Evolutionary conservation across 352 stramenopile species (phyloP), one percentile per base, ranked within the genome.

Genomic region (Globisporangium yorkense): DNA sequence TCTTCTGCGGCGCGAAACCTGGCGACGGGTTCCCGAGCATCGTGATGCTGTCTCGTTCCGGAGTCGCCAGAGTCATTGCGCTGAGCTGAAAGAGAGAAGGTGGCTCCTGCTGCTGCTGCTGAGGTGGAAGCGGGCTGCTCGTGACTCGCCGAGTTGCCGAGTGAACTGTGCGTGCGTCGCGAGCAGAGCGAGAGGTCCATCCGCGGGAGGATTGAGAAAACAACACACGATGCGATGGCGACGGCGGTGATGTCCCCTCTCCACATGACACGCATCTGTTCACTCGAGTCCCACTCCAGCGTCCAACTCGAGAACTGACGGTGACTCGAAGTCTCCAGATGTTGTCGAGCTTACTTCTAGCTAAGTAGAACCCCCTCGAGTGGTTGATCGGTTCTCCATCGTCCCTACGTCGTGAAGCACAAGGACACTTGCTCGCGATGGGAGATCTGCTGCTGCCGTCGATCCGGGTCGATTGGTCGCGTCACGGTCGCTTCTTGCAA

Each of bases 11-110:
- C 53, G 51, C 55, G 35, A 6, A 16, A 15, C 12, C 35, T 4
- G 20, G 27, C 6, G 48, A 33, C 8, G 18, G 18, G 13, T 21
- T 51, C 6, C 59, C 59, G 0, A 65, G 52, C 37, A 65, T 60
- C 52, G 59, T 65, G 45, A 65, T 59, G 39, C 53, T 63, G 57
- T 63, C 57, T 24, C 57, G 50, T 5, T 63, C 57, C 20, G 57
- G 57, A 16, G 50, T 56, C 40, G 44, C 57, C 20, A 50, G 57
- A 16, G 50, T 56, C 40, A 51, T 63, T 20, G 41, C 44, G 44
- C 7, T 31, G 44, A 5, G n/a, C 24, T 27, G 24, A 27, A 27
- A 27, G 24, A 27, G 24, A 27, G 24, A 27, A n/a, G 21, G 41
- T 46, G 13, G 12, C 21, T 15, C 31, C 31, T 35, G 31, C 8